A percentile compares a stretch with the other conserved stretches of the same genome.
Evolutionary conservation across 306 rosid genomes (phyloP).

Genomic region (Lupinus albus): DNA sequence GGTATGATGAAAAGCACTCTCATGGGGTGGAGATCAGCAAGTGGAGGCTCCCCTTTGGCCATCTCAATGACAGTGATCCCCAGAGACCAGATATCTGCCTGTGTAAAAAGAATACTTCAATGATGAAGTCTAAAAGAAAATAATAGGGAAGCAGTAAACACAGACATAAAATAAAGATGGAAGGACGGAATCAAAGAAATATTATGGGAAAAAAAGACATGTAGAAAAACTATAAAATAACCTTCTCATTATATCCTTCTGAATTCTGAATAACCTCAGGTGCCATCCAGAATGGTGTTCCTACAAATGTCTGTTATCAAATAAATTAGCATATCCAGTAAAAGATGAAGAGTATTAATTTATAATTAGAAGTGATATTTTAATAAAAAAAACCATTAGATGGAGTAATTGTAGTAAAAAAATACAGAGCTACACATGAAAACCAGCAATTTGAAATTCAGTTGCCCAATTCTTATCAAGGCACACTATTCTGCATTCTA

Average conservation of each 20-base stretch:
- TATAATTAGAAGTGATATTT: conserved; percentile 2
- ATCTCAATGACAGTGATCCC: conserved; percentile 98
- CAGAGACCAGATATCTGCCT: conserved; percentile 99
- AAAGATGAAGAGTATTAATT: conserved; percentile 15
- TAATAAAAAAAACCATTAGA: not conserved
- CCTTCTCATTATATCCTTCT: conserved; percentile 99
- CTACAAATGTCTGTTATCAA: conserved; percentile 92
- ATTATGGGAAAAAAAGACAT: conserved; percentile 7
- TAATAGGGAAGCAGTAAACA: not conserved
- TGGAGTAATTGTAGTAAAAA: conserved; percentile 12
- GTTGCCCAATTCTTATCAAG: conserved; percentile 25
- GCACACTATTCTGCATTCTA: not conserved
- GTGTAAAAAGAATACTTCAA: conserved; percentile 47
- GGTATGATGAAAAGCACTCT: conserved; percentile 98
- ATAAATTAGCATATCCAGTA: conserved; percentile 53
- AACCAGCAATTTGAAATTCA: conserved; percentile 5
- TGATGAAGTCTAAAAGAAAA: conserved; percentile 38
- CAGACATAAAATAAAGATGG: conserved; percentile 28
- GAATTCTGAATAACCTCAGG: conserved; percentile 98
- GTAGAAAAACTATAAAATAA: conserved; percentile 42
- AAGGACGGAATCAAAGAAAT: conserved; percentile 31
- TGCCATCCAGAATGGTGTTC: conserved; percentile 99
- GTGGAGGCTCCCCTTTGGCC: conserved; percentile 99
- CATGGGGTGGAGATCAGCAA: conserved; percentile 98
- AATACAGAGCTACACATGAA: not conserved